A percentile compares a stretch with the other conserved stretches of the same genome.
phyloP scores from a whole-genome alignment of 345 rosid genomes.

The Dipteronia sinensis region DNA sequence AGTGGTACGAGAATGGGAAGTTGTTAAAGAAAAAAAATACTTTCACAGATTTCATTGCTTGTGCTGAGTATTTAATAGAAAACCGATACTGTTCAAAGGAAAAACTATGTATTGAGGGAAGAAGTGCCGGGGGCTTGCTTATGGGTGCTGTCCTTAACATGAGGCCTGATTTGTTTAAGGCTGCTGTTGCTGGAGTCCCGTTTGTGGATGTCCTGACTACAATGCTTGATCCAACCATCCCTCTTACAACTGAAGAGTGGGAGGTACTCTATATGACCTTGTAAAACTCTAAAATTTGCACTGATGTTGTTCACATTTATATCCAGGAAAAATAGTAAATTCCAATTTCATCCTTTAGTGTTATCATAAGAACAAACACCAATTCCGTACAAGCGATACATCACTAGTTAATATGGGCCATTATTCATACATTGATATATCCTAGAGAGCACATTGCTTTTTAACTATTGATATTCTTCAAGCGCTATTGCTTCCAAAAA shows the following conservation, averaged over 20 bases:
- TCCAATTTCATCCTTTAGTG: too few species aligned
- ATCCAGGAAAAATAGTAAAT: too few species aligned
- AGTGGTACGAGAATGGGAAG: constrained; percentile 96
- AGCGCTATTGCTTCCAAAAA: not conserved
- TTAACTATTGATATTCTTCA: too few species aligned
- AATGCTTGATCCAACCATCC: constrained; percentile 94
- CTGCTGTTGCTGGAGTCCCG: constrained; percentile 91
- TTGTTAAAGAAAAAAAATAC: constrained; percentile 82
- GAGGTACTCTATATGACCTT: constrained; percentile 52
- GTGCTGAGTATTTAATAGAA: constrained; percentile 77
- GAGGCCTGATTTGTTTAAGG: constrained; percentile 96
- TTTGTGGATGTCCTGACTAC: constrained; percentile 93
- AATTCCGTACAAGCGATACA: too few species aligned
- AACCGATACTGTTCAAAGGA: constrained; percentile 70
- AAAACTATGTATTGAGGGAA: constrained; percentile 80
- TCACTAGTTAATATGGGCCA: too few species aligned
- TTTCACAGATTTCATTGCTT: constrained; percentile 80
- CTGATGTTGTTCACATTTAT: too few species aligned
- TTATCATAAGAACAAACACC: too few species aligned
- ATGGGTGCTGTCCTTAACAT: constrained; percentile 92
- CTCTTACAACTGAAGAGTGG: constrained; percentile 98
- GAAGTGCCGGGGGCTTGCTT: constrained; percentile 97
- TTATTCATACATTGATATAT: too few species aligned
- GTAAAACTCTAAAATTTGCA: too few species aligned
- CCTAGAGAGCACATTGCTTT: too few species aligned